Evolutionary conservation across 2,329 filamentous ascomycete genomes (phyloP), one percentile per base, ranked within the genome.

Genomic region (Paracoccidioides brasiliensis): DNA sequence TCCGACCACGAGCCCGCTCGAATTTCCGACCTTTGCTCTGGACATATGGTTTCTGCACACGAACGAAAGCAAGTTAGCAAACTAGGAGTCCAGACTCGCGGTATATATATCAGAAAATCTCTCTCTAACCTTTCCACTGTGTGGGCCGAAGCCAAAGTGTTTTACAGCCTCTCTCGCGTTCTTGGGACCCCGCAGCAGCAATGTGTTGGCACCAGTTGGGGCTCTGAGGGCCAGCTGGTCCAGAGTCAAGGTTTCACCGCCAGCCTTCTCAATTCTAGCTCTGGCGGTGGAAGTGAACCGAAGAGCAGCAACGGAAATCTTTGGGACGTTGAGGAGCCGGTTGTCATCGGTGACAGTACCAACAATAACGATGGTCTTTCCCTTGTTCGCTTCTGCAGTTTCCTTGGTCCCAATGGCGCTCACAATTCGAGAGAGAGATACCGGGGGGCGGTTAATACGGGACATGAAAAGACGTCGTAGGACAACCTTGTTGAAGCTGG

Each of bases 11-110:
- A 72, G 90, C 93, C 72, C 84, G 83, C 86, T 98, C 94, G 82
- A 98, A 98, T 83, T 98, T 98, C 79, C 93, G 87, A 72, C 94
- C 94, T 88, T 98, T 98, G 82, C 89, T 95, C 78, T 89, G 83
- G 71, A 98, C 83, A 69, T 95, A 88, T 67, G 91, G 91, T 84
- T 96, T 97, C 91, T 93, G 65, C 59, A 69, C 43, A 60, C 58
- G 43, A 37, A 22, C 14, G 54, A 41, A 55, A 43, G 44, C 42
- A 56, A 56, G 40, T 37, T 22, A 53, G 28, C 8, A n/a, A 46
- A 50, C 10, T 32, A 2, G 14, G 9, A 45, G 40, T 12, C 40
- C 53, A 56, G 42, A 22, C 12, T 14, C 4, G 28, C 14, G 32
- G 38, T 4, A 51, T 28, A 14, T 41, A 35, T 7, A 35, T 28